A percentile compares a stretch with the other conserved stretches of the same genome.
Conservation (phyloP, 164 flowering plant genomes). For the Nelumbo lutea region DNA sequence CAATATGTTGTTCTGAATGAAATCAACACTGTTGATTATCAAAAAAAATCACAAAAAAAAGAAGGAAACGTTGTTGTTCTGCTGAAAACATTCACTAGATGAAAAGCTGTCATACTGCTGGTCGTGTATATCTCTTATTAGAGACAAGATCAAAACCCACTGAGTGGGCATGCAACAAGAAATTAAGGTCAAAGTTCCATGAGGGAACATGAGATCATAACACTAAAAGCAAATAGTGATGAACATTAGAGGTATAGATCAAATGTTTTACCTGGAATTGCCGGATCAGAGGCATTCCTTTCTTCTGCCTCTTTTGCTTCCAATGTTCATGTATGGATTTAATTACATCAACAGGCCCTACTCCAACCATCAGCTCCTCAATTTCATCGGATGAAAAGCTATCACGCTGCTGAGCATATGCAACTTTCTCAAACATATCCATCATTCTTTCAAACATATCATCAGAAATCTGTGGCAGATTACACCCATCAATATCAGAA, state of each 20-base stretch:
- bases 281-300: constrained; percentile 82
- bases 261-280: constrained; percentile 74
- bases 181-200: no score
- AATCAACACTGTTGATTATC: no score
- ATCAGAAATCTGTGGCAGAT: constrained; percentile 39
- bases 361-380: constrained; percentile 47
- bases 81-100: no score
- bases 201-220: no score
- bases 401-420: constrained; percentile 56
- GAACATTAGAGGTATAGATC: background rate
- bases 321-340: constrained; percentile 63
- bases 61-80: no score
- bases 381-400: constrained; percentile 64
- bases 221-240: no score
- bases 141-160: no score
- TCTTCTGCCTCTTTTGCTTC: constrained; percentile 66
- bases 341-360: constrained; percentile 44
- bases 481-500: constrained; percentile 16
- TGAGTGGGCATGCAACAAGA: no score
- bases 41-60: no score
- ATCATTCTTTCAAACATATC: constrained; percentile 80
- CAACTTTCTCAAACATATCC: constrained; percentile 84
- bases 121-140: no score
- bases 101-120: no score
- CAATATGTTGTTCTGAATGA: no score